Conservation (phyloP, 2,329 filamentous ascomycete genomes). For the Phyllosticta citriasiana region DNA sequence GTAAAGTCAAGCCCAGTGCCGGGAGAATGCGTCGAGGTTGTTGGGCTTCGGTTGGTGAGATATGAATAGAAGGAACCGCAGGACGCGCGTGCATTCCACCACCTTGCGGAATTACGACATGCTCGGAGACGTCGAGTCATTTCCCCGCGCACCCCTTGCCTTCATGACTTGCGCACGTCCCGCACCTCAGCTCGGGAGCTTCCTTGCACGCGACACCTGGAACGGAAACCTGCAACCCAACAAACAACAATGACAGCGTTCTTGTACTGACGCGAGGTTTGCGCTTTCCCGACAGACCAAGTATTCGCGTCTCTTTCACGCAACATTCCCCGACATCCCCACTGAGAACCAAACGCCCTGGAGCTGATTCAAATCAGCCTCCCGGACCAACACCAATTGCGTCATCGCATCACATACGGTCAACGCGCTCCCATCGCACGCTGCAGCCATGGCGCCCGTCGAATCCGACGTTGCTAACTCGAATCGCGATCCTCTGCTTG, state of each 20-base stretch:
- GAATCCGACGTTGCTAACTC: conserved; percentile 21
- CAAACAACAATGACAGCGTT: neutral
- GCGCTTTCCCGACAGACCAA: neutral
- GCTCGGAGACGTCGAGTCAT: neutral
- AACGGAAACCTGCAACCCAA: neutral
- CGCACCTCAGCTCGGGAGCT: neutral
- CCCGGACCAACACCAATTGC: conserved; percentile 5
- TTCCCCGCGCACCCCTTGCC: neutral
- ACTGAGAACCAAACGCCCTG: neutral
- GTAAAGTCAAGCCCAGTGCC: neutral
- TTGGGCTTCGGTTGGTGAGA: conserved; percentile 1
- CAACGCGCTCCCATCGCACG: neutral
- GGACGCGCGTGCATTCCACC: neutral
- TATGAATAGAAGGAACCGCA: conserved; percentile 3
- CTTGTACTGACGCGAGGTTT: neutral
- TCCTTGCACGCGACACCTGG: neutral
- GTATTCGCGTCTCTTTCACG: neutral
- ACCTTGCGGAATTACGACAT: neutral
- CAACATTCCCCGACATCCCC: neutral
- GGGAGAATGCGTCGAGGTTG: neutral
- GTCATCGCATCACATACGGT: conserved; percentile 1
- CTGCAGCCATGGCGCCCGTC: conserved; percentile 24
- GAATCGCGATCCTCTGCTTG: conserved; percentile 24
- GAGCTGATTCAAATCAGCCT: neutral
- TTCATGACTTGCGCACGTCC: neutral